Evolutionary conservation across 805 yeast species (phyloP), one percentile per base, ranked within the genome.

Genomic region (Candida sanyiensis): DNA sequence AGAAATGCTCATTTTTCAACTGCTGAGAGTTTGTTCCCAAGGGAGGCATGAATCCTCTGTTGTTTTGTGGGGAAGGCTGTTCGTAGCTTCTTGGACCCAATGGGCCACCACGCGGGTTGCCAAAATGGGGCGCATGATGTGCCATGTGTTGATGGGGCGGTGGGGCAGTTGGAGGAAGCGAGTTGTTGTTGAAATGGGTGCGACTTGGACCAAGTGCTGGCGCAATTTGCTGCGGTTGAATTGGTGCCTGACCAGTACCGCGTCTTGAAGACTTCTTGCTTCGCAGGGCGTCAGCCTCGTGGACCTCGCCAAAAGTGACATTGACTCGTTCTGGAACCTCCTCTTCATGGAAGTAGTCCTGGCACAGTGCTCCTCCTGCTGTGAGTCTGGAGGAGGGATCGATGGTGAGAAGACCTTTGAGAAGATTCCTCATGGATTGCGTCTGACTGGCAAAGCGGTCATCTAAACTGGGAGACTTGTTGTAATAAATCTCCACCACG

Each of bases 251-350:
- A 23, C 24, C 22, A 12, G 35, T 6, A 16, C 6, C 28, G 20
- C 28, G 39, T 27, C 33, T 32, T 40, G 67, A 72, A 55, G 65
- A 65, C 57, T n/a, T n/a, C n/a, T 69, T 70, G 62, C 72, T 69
- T 46, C 76, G 67, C 45, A 76, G 75, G 34, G 75, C 75, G 59
- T 87, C 96, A 19, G 88, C 73, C 59, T 90, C 97, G 58, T 93
- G 97, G 45, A 95, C 77, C 46, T 89, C 95, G 48, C 83, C 89
- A 48, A 82, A 83, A 15, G 42, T 37, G 7, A 44, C 43, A 3
- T 21, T 13, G 21, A 70, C 71, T 4, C 87, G 83, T n/a, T 39
- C 47, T 0, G 78, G 75, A 11, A 72, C 47, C 0, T 97, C 97
- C 0, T 70, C 78, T 4, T 64, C 65, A 13, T 57, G 65, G 61